Percentiles rank a stretch among this genome's conserved stretches.
Evolutionary conservation across 495 filamentous ascomycete genomes (phyloP).

Genomic region (Penicillium paxilli): DNA sequence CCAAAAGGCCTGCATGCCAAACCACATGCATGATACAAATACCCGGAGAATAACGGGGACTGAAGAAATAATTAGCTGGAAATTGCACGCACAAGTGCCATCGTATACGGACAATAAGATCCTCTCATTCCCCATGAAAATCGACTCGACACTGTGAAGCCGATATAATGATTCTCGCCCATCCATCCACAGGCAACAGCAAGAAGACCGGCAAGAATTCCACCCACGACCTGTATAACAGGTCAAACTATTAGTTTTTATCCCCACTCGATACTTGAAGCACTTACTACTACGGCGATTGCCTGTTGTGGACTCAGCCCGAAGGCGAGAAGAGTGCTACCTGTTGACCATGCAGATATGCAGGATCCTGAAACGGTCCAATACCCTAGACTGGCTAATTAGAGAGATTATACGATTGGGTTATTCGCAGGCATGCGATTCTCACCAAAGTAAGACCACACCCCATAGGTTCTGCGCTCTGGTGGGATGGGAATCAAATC

Average conservation of each 20-base stretch:
- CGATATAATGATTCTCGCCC: conserved; percentile 6
- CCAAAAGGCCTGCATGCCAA: conserved; percentile 8
- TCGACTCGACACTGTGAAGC: conserved; percentile 3
- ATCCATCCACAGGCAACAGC: conserved; percentile 5
- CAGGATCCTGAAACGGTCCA: conserved; percentile 8
- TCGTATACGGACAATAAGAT: not conserved
- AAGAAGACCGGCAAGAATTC: conserved; percentile 3
- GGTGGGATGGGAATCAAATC: conserved; percentile 5
- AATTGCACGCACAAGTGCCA: not conserved
- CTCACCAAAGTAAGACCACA: conserved; percentile 6
- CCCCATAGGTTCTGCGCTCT: conserved; percentile 1
- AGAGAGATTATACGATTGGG: not conserved
- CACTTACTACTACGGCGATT: conserved; percentile 2
- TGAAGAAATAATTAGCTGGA: not conserved
- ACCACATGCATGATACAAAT: conserved; percentile 8
- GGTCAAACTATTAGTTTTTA: not conserved
- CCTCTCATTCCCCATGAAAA: conserved; percentile 8
- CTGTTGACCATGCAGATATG: conserved; percentile 7
- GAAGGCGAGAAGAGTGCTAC: conserved; percentile 3
- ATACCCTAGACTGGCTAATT: not conserved
- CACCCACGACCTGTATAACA: not conserved
- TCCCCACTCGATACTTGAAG: not conserved
- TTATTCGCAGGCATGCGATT: not conserved
- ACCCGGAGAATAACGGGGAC: conserved; percentile 1
- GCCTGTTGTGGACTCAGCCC: conserved; percentile 4